phyloP scores from a whole-genome alignment of 1,139 yeast genomes.

The Suhomyces yuchorum region DNA sequence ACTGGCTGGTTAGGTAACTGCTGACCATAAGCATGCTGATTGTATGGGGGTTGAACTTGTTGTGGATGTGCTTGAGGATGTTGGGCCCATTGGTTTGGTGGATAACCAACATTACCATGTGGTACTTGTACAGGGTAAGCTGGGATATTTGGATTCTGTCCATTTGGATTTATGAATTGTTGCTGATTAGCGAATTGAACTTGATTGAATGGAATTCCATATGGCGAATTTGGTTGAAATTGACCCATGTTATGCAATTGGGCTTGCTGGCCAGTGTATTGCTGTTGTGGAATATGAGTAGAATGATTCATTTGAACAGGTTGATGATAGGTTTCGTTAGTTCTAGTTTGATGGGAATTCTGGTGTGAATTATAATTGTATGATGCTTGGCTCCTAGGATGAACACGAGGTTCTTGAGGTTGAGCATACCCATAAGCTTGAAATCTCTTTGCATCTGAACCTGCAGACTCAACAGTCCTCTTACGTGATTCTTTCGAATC shows the following conservation, averaged over 20 bases:
- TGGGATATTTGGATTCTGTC: not conserved
- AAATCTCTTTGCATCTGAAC: conserved; percentile 17
- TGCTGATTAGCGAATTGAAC: conserved; percentile 3
- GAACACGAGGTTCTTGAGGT: conserved; percentile 15
- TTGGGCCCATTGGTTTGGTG: conserved; percentile 5
- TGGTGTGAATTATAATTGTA: conserved; percentile 8
- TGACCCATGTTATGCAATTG: not conserved
- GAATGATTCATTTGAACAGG: not conserved
- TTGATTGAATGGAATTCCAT: conserved; percentile 8
- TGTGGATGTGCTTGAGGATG: conserved; percentile 16
- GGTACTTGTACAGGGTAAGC: not conserved
- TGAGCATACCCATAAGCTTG: conserved; percentile 31
- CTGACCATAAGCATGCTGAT: conserved; percentile 1
- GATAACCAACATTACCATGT: not conserved
- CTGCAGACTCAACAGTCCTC: conserved; percentile 12
- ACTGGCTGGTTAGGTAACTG: not conserved
- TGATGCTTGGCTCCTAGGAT: conserved; percentile 6
- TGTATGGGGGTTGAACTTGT: conserved; percentile 5
- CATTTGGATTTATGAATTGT: not conserved
- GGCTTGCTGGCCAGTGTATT: not conserved
- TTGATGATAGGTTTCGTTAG: not conserved
- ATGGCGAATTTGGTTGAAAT: conserved; percentile 6
- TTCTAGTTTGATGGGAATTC: conserved; percentile 14
- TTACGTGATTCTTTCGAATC: conserved; percentile 19
- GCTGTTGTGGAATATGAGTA: not conserved